Evolutionary conservation across 306 rosid genomes (phyloP).

Genomic region (Dalbergia cochinchinensis): DNA sequence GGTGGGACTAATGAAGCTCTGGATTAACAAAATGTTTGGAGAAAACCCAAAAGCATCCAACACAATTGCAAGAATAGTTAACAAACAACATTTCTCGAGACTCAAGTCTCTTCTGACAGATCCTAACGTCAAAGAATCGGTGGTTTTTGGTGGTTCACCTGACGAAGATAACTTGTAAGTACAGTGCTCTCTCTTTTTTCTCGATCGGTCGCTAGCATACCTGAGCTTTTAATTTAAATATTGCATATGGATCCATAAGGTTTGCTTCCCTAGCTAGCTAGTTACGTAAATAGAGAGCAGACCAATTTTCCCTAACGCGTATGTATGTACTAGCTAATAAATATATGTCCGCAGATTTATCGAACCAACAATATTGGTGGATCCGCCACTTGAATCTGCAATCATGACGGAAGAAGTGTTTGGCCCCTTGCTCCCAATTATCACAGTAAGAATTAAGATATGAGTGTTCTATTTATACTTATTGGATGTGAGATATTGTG

Average conservation of each 20-base stretch:
- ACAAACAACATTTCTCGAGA: slow-evolving; percentile 59
- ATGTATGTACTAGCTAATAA: not conserved
- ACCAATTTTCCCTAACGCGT: not conserved
- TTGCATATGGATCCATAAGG: not conserved
- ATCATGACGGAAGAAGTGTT: slow-evolving; percentile 81
- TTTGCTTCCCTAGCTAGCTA: not conserved
- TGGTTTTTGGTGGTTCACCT: slow-evolving; percentile 72
- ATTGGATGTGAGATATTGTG: too few species aligned
- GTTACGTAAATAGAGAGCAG: not conserved
- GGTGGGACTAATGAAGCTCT: slow-evolving; percentile 60
- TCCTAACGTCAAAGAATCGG: slow-evolving; percentile 55
- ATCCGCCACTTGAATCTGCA: slow-evolving; percentile 74
- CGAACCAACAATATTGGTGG: slow-evolving; percentile 77
- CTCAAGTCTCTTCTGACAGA: slow-evolving; percentile 58
- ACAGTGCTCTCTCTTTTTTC: too few species aligned
- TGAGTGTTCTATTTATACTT: too few species aligned
- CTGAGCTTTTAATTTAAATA: not conserved
- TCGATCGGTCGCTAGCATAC: not conserved
- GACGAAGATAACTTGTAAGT: slow-evolving; percentile 70
- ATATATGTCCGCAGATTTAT: slow-evolving; percentile 59
- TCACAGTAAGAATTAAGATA: slow-evolving; percentile 54
- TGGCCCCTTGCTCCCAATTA: slow-evolving; percentile 80
- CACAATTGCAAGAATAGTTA: slow-evolving; percentile 66
- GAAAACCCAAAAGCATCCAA: slow-evolving; percentile 56
- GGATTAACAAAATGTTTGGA: slow-evolving; percentile 65